Evolutionary conservation across 768 basidiomycete genomes (phyloP).

Genomic region (Gymnopilus dilepis): DNA sequence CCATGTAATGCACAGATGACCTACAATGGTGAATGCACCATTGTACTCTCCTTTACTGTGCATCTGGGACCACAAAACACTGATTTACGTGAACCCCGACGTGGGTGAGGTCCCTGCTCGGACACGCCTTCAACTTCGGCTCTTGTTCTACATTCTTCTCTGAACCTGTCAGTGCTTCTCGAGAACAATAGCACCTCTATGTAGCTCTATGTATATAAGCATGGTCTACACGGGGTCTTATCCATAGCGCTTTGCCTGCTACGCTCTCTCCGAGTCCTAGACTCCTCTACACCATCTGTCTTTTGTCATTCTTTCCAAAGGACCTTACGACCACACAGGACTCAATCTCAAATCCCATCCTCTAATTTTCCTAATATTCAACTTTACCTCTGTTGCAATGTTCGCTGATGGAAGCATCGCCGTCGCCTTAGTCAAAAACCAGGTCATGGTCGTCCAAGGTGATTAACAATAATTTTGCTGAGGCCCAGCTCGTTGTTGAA

Average conservation of each 20-base stretch:
- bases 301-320: conserved; percentile 26
- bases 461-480: conserved; percentile 11
- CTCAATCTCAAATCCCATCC: not conserved
- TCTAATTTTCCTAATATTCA: not conserved
- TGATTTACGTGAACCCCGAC: not conserved
- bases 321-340: conserved; percentile 7
- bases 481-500: not conserved
- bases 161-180: conserved; percentile 7
- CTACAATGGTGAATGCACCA: not conserved
- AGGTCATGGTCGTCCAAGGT: conserved; percentile 76
- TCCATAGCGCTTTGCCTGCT: conserved; percentile 16
- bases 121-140: conserved; percentile 1
- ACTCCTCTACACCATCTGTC: conserved; percentile 7
- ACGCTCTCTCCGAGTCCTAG: conserved; percentile 2
- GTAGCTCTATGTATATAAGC: conserved; percentile 18
- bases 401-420: conserved; percentile 66
- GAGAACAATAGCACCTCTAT: conserved; percentile 23
- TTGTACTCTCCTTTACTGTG: not conserved
- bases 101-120: conserved; percentile 1
- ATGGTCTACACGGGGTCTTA: not conserved
- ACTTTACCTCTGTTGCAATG: conserved; percentile 20
- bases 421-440: conserved; percentile 70
- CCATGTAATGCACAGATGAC: conserved; percentile 3
- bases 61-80: conserved; percentile 5
- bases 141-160: conserved; percentile 21